Evolutionary conservation across 306 rosid species (phyloP).

Genomic region (Quercus glauca): DNA sequence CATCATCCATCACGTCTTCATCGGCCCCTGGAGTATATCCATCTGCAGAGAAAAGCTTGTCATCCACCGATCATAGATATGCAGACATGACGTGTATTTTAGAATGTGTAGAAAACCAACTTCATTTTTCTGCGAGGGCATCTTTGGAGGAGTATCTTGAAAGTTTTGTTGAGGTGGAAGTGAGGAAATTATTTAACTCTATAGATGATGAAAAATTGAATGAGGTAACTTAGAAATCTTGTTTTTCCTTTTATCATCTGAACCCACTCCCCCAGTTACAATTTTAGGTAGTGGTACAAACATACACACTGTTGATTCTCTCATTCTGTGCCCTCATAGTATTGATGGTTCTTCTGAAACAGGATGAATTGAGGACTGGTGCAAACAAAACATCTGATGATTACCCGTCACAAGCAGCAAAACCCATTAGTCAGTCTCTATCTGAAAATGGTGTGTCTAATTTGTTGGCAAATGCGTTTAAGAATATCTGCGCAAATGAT

Average conservation of each 20-base stretch:
- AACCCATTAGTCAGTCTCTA: slow-evolving; percentile 24
- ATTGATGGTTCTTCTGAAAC: slow-evolving; percentile 28
- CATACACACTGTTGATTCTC: slow-evolving; percentile 4
- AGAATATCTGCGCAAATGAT: slow-evolving; percentile 41
- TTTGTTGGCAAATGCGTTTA: slow-evolving; percentile 54
- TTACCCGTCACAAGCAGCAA: slow-evolving; percentile 24
- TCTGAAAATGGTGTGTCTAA: slow-evolving; percentile 41
- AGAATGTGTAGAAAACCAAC: slow-evolving; percentile 64
- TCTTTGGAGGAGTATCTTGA: slow-evolving; percentile 48
- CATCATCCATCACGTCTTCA: slow-evolving; percentile 23
- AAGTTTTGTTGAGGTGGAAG: slow-evolving; percentile 55
- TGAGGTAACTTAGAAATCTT: slow-evolving; percentile 42
- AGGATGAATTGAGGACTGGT: slow-evolving; percentile 21
- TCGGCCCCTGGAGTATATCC: slow-evolving; percentile 22
- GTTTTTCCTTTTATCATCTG: slow-evolving; percentile 7
- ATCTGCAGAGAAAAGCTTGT: slow-evolving; percentile 25
- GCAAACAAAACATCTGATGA: slow-evolving; percentile 28
- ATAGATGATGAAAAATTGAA: slow-evolving; percentile 27
- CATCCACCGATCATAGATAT: slow-evolving; percentile 18
- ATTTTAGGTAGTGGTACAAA: background rate
- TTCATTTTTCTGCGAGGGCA: slow-evolving; percentile 56
- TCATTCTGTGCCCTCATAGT: background rate
- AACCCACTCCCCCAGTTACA: background rate
- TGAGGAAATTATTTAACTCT: slow-evolving; percentile 31
- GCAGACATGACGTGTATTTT: slow-evolving; percentile 47